Percentiles rank a stretch among this genome's conserved stretches.
These are phyloP conservation scores for Podospora fimiseda DNA, from an alignment of 495 filamentous ascomycete species.

Conservation along the genomic window DNA sequence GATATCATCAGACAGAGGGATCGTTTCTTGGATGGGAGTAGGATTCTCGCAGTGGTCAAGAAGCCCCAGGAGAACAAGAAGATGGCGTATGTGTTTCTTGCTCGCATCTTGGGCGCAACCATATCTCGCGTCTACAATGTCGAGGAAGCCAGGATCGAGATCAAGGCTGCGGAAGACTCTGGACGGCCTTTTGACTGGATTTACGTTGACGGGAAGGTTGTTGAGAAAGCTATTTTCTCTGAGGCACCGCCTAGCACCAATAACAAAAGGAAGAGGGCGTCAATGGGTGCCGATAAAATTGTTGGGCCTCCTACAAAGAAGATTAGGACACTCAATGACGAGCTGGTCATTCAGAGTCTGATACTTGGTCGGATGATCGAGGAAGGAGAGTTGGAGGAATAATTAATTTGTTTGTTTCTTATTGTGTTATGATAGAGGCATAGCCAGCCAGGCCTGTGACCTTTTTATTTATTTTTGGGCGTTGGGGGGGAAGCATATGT, in stretches of 20 bases:
- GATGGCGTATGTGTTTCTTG: constrained; percentile 60
- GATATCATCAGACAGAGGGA: constrained; percentile 51
- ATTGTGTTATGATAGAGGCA: neutral
- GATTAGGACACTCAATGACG: constrained; percentile 65
- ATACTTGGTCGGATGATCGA: constrained; percentile 77
- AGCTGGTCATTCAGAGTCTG: constrained; percentile 87
- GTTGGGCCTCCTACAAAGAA: constrained; percentile 36
- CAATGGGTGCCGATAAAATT: constrained; percentile 18
- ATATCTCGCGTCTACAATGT: constrained; percentile 59
- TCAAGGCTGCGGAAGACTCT: constrained; percentile 46
- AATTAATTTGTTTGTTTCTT: neutral
- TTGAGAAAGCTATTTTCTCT: constrained; percentile 23
- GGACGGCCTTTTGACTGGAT: constrained; percentile 67
- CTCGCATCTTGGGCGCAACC: constrained; percentile 67
- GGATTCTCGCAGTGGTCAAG: constrained; percentile 70
- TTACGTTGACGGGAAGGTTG: constrained; percentile 57
- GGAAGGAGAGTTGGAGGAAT: constrained; percentile 43
- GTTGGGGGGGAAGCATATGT: too few species aligned
- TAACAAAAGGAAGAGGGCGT: constrained; percentile 43
- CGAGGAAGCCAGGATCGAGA: constrained; percentile 51
- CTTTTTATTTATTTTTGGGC: too few species aligned
- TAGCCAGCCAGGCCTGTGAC: neutral
- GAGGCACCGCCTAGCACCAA: constrained; percentile 11
- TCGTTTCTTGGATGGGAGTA: constrained; percentile 57
- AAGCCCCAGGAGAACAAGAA: constrained; percentile 55